Evolutionary conservation across 2,329 filamentous ascomycete genomes (phyloP).

Genomic region (Colletotrichum endophyticum): DNA sequence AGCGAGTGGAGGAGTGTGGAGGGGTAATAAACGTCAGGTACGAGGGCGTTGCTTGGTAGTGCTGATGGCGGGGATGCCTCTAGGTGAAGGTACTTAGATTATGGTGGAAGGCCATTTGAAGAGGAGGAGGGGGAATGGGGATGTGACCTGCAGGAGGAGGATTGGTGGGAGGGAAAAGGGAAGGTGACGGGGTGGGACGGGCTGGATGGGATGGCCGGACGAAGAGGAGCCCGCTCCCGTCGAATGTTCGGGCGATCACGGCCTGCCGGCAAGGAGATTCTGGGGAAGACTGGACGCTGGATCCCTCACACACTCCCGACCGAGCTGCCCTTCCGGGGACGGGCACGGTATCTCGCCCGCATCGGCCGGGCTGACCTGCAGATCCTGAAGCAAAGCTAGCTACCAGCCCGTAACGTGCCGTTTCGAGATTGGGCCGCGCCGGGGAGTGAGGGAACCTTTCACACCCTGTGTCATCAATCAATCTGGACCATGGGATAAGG

Average conservation of each 20-base stretch:
- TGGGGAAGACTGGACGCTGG: background rate
- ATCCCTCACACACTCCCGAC: background rate
- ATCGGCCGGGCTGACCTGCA: conserved; percentile 2
- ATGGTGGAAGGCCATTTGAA: background rate
- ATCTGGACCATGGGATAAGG: background rate
- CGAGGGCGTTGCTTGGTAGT: background rate
- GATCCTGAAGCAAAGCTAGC: conserved; percentile 3
- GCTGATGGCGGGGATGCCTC: background rate
- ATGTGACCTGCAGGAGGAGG: background rate
- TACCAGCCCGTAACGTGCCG: background rate
- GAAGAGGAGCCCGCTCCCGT: background rate
- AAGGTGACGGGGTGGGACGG: background rate
- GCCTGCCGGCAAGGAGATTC: background rate
- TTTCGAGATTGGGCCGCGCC: background rate
- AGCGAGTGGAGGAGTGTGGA: background rate
- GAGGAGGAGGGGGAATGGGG: background rate
- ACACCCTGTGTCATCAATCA: background rate
- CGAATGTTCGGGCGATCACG: conserved; percentile 6
- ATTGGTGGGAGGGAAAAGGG: background rate
- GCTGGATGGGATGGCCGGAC: background rate
- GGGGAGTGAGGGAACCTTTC: background rate
- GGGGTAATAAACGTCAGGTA: background rate
- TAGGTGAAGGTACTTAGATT: background rate
- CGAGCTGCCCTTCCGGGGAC: background rate
- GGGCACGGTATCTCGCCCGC: background rate